A percentile compares a stretch with the other conserved stretches of the same genome.
Evolutionary conservation across 1,139 yeast species (phyloP).

Genomic region (Waltiozyma sp.): DNA sequence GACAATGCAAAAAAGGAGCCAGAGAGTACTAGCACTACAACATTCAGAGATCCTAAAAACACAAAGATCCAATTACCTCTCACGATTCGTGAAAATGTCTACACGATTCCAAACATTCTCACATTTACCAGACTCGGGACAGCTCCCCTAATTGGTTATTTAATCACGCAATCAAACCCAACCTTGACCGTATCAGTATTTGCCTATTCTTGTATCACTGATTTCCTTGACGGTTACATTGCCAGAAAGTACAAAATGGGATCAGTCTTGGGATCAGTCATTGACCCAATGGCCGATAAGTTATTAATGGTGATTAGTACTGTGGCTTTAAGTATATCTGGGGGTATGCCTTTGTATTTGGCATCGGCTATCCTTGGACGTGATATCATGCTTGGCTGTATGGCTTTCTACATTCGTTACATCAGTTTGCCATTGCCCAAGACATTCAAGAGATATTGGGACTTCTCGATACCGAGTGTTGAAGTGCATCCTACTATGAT

Average conservation of each 20-base stretch:
- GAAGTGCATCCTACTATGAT: constrained; percentile 84
- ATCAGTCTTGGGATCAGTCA: constrained; percentile 77
- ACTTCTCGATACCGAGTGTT: constrained; percentile 72
- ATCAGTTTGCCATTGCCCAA: constrained; percentile 67
- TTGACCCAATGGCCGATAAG: constrained; percentile 96
- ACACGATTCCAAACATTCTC: constrained; percentile 76
- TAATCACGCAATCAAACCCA: constrained; percentile 51
- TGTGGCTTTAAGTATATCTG: constrained; percentile 56
- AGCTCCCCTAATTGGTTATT: constrained; percentile 79
- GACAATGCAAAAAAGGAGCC: background rate
- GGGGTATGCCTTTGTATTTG: constrained; percentile 55
- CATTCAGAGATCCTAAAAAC: constrained; percentile 2
- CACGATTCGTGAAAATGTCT: constrained; percentile 46
- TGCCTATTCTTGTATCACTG: constrained; percentile 80
- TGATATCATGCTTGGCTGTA: constrained; percentile 65
- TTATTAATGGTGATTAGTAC: constrained; percentile 82
- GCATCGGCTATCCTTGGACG: constrained; percentile 77
- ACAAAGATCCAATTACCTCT: constrained; percentile 17
- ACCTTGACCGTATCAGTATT: constrained; percentile 61
- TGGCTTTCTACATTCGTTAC: constrained; percentile 67
- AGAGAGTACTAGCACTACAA: background rate
- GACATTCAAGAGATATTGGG: constrained; percentile 62
- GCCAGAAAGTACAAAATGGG: constrained; percentile 73
- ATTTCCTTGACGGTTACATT: constrained; percentile 80
- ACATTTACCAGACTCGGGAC: constrained; percentile 69